These are phyloP conservation scores for Lodderomyces theae DNA, from an alignment of 1,139 yeast genomes.

Conservation along the genomic window DNA sequence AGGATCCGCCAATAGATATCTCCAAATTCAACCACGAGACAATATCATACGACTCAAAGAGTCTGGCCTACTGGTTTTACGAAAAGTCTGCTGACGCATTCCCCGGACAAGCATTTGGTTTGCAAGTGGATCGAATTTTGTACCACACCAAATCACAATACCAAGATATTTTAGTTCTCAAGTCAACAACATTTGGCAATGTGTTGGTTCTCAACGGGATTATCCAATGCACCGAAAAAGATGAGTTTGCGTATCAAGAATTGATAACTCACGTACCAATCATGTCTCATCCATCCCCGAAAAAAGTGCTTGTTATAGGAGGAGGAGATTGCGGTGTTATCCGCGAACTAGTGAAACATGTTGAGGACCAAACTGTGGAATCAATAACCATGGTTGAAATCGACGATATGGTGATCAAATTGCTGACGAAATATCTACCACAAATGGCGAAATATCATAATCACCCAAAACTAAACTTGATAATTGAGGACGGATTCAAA, in stretches of 20 bases:
- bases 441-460: constrained; percentile 70
- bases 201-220: constrained; percentile 85
- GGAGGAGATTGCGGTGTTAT: constrained; percentile 96
- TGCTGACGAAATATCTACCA: constrained; percentile 75
- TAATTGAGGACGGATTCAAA: constrained; percentile 87
- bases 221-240: constrained; percentile 85
- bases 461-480: constrained; percentile 70
- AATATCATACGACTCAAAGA: constrained; percentile 22
- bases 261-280: constrained; percentile 80
- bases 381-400: constrained; percentile 83
- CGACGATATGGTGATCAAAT: constrained; percentile 79
- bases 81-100: constrained; percentile 36
- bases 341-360: constrained; percentile 80
- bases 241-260: constrained; percentile 89
- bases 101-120: constrained; percentile 47
- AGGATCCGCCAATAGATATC: constrained; percentile 15
- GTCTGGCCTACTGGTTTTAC: constrained; percentile 39
- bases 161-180: constrained; percentile 63
- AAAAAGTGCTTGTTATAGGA: constrained; percentile 78
- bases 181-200: constrained; percentile 74
- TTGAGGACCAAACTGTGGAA: constrained; percentile 50
- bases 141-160: constrained; percentile 36
- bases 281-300: constrained; percentile 71
- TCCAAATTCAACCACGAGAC: constrained; percentile 26
- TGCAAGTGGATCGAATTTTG: constrained; percentile 32